Evolutionary conservation across 345 rosid genomes (phyloP), one percentile per base, ranked within the genome.

Genomic region (Hibiscus syriacus): DNA sequence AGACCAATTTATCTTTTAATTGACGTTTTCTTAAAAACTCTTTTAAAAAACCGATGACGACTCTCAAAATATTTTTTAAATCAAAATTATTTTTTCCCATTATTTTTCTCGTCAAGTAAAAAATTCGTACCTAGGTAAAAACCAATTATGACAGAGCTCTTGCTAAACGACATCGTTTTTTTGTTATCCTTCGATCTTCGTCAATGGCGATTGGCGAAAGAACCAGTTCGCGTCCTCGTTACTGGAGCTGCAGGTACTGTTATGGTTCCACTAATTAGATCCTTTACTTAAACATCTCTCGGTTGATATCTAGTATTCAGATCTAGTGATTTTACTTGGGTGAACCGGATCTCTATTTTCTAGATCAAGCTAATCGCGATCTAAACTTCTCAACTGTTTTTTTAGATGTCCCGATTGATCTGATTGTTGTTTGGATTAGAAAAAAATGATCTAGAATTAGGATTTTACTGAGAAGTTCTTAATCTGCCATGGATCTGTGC

Each of bases 221-320:
- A 89, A 61, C 97, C 97, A 29, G 93, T 82, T 69, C 98, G 98
- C 78, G 96, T 94, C 57, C 99, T 94, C 73, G 98, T 94, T 65
- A 94, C 98, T 55, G 99, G 98, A 3, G 99, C 99, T 72, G 99
- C 99, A 79, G 99, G 99, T 94, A 83, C 49, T 5, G 65, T 69
- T 46, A 2, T 6, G 9, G 10, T 6, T 46, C 48, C 22, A 3
- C 0, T 6, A 17, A 30, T 55, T 38, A 41, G 43, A 60, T 61
- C 54, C 26, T 53, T 68, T 11, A 12, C 60, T 60, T 45, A 14
- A 45, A 3, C 19, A 0, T 45, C 29, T 70, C 6, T 59, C 46
- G 1, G 29, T 20, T 43, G 5, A 7, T 12, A 52, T 23, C 17
- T 32, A 36, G 53, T 46, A 14, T 19, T 13, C 63, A 62, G 78